Percentiles rank a stretch among this genome's conserved stretches.
phyloP scores from a whole-genome alignment of 768 basidiomycete species.

The Leccinellum rugosiceps region DNA sequence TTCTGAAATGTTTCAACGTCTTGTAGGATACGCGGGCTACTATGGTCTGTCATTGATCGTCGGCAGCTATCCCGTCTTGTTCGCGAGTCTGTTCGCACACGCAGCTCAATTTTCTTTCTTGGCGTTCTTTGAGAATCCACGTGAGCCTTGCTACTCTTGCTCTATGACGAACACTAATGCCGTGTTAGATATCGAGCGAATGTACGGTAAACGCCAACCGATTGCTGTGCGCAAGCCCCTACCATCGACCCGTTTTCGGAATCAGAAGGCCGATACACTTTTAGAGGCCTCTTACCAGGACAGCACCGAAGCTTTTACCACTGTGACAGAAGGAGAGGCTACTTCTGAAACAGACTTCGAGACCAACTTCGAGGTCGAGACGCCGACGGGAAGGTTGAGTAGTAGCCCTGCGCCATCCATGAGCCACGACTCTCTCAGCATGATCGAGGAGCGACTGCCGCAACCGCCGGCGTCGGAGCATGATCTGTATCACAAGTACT shows the following conservation, averaged over 20 bases:
- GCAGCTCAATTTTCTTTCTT: conserved; percentile 97
- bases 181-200: conserved; percentile 78
- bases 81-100: conserved; percentile 91
- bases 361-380: conserved; percentile 56
- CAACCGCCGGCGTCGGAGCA: conserved; percentile 60
- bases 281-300: conserved; percentile 17
- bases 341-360: conserved; percentile 70
- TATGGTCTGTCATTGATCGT: conserved; percentile 92
- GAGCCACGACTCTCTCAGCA: conserved; percentile 8
- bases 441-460: background rate
- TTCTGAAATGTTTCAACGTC: background rate
- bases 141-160: conserved; percentile 46
- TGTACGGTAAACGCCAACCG: conserved; percentile 89
- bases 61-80: conserved; percentile 87
- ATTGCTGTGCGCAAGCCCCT: conserved; percentile 82
- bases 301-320: conserved; percentile 39
- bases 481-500: conserved; percentile 87
- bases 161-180: background rate
- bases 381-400: conserved; percentile 8
- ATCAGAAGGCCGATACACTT: conserved; percentile 7
- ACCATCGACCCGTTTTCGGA: conserved; percentile 22
- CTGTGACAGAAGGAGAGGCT: conserved; percentile 69
- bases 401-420: background rate
- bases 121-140: conserved; percentile 94
- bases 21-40: conserved; percentile 88